Base-by-base conservation (phyloP, 164 flowering plant genomes). In the Vitis labrusca region DNA sequence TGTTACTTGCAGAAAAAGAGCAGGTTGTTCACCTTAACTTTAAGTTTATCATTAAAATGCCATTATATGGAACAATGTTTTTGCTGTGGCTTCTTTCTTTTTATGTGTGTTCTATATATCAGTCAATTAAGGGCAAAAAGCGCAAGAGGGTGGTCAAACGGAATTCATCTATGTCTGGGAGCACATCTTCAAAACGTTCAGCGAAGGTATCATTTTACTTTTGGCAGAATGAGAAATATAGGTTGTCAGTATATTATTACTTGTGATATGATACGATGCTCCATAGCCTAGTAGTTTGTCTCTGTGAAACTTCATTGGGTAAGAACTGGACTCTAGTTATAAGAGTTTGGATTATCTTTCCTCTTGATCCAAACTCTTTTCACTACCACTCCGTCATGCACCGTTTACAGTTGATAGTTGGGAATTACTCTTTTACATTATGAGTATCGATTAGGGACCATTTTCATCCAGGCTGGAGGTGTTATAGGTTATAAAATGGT, bases 1-100 rank as follows among this genome's bases (percentile, higher is more conserved):
- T 78, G 49, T 77, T 85, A 63, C 90, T 90, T 73, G 81, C 91
- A 15, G 99, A 93, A 49, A 89, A 87, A 65, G 97, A 89, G 69
- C 86, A 83, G 91, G 96, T 90, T 72, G 63, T 70, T 55, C 32
- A 76, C 29, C 51, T 9, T 61, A 54, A 2, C 30, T 70, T 50
- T 29, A 30, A 27, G 10, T 10, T 65, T 30, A 37, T 30, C 48
- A 17, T 47, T 17, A 10, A 19, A 12, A 8, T 16, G 54, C 27
- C 47, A 3, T 29, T 52, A 37, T 37, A 37, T 29, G 32, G 30
- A 14, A n/a, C 30, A 53, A 23, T 27, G 19, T 14, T 54, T 49
- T 60, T 66, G 5, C 6, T 56, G 30, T 55, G 59, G 59, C 59
- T 64, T 14, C 11, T 17, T 50, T 49, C 3, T 47, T 30, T 52